Evolutionary conservation across 306 rosid genomes (phyloP).

Genomic region (Vigna unguiculata): DNA sequence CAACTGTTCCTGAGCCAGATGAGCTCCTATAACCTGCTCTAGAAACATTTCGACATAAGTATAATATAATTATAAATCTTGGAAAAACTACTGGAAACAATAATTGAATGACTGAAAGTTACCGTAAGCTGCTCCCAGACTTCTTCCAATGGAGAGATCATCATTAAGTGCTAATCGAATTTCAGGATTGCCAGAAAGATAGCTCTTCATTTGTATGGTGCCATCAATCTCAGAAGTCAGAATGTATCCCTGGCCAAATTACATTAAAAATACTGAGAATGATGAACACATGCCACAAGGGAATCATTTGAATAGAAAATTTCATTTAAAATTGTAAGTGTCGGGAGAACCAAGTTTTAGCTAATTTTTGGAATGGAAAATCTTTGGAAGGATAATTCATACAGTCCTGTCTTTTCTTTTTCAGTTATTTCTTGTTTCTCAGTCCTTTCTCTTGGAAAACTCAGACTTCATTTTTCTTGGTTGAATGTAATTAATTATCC

Average conservation of each 20-base stretch:
- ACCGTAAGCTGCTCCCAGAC: constrained; percentile 64
- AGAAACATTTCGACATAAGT: constrained; percentile 45
- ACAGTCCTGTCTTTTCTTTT: background rate
- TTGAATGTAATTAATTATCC: background rate
- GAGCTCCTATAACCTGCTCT: constrained; percentile 73
- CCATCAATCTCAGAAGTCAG: constrained; percentile 94
- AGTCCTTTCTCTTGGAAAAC: background rate
- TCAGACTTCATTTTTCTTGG: background rate
- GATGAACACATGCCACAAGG: constrained; percentile 8
- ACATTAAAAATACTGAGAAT: constrained; percentile 39
- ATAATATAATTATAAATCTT: constrained; percentile 19
- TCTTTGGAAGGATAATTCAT: background rate
- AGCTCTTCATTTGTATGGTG: constrained; percentile 94
- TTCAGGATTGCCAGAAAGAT: constrained; percentile 89
- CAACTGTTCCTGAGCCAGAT: constrained; percentile 69
- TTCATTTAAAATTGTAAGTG: background rate
- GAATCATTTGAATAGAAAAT: constrained; percentile 21
- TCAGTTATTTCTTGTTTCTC: background rate
- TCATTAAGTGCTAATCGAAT: constrained; percentile 87
- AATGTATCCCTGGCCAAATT: constrained; percentile 75
- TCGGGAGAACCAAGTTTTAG: background rate
- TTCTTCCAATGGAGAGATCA: constrained; percentile 78
- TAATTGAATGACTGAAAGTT: constrained; percentile 39
- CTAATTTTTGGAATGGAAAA: background rate
- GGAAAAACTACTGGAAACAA: constrained; percentile 39